Conservation (phyloP, 495 filamentous ascomycete genomes). For the Hyaloscypha finlandica region DNA sequence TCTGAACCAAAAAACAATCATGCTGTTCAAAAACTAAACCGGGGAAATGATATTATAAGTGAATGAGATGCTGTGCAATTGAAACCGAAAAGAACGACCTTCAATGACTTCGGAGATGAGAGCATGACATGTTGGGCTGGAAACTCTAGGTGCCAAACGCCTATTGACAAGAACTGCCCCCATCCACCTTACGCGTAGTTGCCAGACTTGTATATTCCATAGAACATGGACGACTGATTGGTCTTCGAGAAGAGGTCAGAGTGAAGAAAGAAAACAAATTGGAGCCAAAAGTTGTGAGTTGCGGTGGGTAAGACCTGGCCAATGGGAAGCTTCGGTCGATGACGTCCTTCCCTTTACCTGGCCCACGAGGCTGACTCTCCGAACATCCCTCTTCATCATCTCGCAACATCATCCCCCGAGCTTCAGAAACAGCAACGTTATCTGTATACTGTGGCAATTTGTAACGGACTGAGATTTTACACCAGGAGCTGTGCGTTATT, state of each 20-base stretch:
- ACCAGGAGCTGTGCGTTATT: neutral
- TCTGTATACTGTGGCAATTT: neutral
- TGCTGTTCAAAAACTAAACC: too few species aligned
- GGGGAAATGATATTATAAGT: too few species aligned
- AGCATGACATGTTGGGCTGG: too few species aligned
- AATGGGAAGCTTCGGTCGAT: constrained; percentile 7
- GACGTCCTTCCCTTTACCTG: neutral
- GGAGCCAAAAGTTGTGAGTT: neutral
- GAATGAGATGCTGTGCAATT: too few species aligned
- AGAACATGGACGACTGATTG: too few species aligned
- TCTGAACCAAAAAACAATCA: too few species aligned
- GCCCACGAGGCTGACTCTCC: neutral
- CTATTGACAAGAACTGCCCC: too few species aligned
- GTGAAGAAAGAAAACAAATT: neutral
- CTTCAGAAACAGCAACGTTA: neutral
- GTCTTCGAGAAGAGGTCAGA: neutral
- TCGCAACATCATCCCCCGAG: neutral
- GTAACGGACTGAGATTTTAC: neutral
- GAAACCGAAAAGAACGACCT: too few species aligned
- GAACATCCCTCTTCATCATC: neutral
- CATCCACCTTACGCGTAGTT: too few species aligned
- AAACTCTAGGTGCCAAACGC: too few species aligned
- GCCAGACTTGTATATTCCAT: neutral
- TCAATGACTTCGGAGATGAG: too few species aligned
- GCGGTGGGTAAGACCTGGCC: neutral